Evolutionary conservation across 192 early-diverging fungal genomes (phyloP), one percentile per base, ranked within the genome.

Genomic region (Dissophora globulifera): DNA sequence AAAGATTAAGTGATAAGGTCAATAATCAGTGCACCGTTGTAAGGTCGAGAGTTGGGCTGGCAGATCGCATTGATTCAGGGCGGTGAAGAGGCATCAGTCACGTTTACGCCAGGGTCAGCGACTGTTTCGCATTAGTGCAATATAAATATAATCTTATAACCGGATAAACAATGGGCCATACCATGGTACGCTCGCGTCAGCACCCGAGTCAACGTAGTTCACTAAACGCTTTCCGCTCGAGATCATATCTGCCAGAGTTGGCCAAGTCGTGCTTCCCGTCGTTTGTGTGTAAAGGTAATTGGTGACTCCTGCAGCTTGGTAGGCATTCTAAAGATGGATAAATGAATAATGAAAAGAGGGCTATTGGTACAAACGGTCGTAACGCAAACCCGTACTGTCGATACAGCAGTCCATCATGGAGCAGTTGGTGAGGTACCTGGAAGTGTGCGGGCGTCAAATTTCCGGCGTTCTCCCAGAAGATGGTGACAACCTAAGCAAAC

Each of bases 401-500:
- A n/a, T n/a, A n/a, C n/a, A n/a, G n/a, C n/a, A 3, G 32, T 33
- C 3, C 31, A 23, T 42, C 32, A 55, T 25, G 30, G 16, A 31
- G 10, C 17, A 16, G 1, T 12, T 54, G 17, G 12, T 45, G 19
- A 20, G 15, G 0, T 59, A 58, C 69, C 26, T 85, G 59, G 40
- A 89, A 90, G 5, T 79, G 79, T 13, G 72, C 48, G 1, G 85
- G 48, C 41, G 76, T 23, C 49, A 92, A 84, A 4, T 78, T 78
- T 43, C 71, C 83, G 9, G 78, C 62, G 67, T 93, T 93, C 51
- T 90, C 86, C 71, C 92, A 84, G 59, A 90, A 89, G 48, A 95
- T 89, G 17, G 92, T 90, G 10, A 95, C 50, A 10, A 95, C 88
- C 62, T 65, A 53, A 41, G 23, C 19, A 40, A 11, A 26, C n/a